These are phyloP conservation scores for Polyporus arcularius DNA, from an alignment of 768 basidiomycete species.

Conservation along the genomic window DNA sequence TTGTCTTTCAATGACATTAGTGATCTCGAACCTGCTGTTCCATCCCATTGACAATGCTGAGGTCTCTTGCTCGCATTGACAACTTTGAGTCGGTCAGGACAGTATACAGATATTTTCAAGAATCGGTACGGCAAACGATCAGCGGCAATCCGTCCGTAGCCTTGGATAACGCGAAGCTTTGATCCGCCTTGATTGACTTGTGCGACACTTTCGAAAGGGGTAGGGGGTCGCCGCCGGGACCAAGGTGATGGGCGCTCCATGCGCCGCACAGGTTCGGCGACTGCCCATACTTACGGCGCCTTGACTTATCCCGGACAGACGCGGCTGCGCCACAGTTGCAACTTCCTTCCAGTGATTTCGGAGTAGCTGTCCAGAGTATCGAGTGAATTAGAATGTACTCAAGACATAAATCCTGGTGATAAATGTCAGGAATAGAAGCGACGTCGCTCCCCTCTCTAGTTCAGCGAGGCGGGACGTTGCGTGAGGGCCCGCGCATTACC, in stretches of 20 bases:
- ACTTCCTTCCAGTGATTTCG: neutral
- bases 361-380: neutral
- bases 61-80: too few relatives aligned
- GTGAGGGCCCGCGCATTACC: too few relatives aligned
- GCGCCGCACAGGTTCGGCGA: neutral
- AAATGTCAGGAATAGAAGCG: too few relatives aligned
- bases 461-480: too few relatives aligned
- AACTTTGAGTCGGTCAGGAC: too few relatives aligned
- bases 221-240: neutral
- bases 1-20: too few relatives aligned
- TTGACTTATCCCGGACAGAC: neutral
- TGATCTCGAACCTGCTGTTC: too few relatives aligned
- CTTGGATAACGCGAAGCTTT: slow-evolving; percentile 12
- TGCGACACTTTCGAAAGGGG: neutral
- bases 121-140: slow-evolving; percentile 1
- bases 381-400: neutral
- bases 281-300: neutral
- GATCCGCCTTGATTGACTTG: slow-evolving; percentile 19
- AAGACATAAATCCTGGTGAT: neutral
- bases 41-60: too few relatives aligned
- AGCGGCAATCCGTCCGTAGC: slow-evolving; percentile 19
- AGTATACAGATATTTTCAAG: too few relatives aligned
- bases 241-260: neutral
- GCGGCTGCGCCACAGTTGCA: neutral
- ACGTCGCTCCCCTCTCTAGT: too few relatives aligned